Evolutionary conservation across 495 filamentous ascomycete genomes (phyloP), one percentile per base, ranked within the genome.

Genomic region (Annulohypoxylon stygium): DNA sequence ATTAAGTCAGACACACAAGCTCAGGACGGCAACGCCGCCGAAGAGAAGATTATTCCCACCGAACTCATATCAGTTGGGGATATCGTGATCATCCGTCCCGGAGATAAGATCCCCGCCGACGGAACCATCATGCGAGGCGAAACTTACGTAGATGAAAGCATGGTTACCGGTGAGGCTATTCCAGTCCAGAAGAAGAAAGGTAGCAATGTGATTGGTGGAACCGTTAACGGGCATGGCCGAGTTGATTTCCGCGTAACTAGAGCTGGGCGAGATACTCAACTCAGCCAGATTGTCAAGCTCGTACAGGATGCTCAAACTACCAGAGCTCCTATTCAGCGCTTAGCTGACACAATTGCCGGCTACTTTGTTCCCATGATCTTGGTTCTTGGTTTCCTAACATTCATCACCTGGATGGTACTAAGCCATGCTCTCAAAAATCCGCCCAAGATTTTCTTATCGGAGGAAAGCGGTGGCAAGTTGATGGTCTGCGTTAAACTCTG

Each of bases 401-500:
- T 98, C 79, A 83, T 92, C 26, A 89, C 88, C 14, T 99, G 96
- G 96, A 98, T 98, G 93, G 83, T 98, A 53, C 86, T 99, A 25
- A 97, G 93, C 77, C 95, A 98, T 78, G 84, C 93, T 4, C 83
- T 98, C 16, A 67, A 85, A 1, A 81, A 93, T 75, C 95, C 95
- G 16, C 96, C 96, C n/a, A 87, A 90, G 76, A 93, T 98, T 41
- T 99, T 99, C 82, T 78, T 90, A n/a, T 85, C 91, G 61, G 89
- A 90, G 39, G 88, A 87, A 34, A 92, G 90, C 74, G 97, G 97
- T 62, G 96, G 96, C 30, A 92, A 90, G 76, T 83, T 98, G 58
- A 97, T 98, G 93, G 93, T 99, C 2, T 99, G 97, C 78, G 83
- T 98, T 60, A 96, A 99, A 83, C 89, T 99, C 12, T 98, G 97